A percentile compares a stretch with the other conserved stretches of the same genome.
Evolutionary conservation across 2,329 filamentous ascomycete genomes (phyloP).

Genomic region (Apiospora koreana): DNA sequence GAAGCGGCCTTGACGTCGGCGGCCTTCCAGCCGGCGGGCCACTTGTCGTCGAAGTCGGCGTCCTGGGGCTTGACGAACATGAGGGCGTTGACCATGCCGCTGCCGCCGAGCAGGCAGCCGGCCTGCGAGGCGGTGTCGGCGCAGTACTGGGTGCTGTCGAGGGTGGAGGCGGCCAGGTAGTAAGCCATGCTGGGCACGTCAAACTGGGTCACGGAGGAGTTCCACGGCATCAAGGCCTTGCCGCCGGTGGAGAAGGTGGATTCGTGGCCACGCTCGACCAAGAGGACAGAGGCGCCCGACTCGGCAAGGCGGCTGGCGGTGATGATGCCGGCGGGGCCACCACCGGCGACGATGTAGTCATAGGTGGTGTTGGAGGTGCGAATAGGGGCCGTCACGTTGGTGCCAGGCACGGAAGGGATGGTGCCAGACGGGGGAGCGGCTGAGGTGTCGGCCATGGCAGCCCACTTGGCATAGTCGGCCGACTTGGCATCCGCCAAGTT

Average conservation of each 20-base stretch:
- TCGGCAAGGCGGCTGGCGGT: constrained; percentile 38
- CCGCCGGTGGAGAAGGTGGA: constrained; percentile 35
- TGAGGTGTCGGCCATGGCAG: constrained; percentile 21
- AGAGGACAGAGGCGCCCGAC: constrained; percentile 36
- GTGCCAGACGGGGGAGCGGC: constrained; percentile 14
- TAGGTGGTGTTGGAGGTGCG: constrained; percentile 36
- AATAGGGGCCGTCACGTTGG: constrained; percentile 23
- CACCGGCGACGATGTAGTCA: constrained; percentile 41
- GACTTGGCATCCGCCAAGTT: constrained; percentile 35
- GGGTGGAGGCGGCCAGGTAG: constrained; percentile 22
- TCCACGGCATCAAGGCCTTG: constrained; percentile 31
- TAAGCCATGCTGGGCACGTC: constrained; percentile 31
- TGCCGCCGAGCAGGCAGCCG: constrained; percentile 40
- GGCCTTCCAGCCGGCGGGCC: constrained; percentile 32
- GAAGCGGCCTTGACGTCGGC: constrained; percentile 27
- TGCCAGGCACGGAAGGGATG: constrained; percentile 20
- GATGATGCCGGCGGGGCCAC: constrained; percentile 37
- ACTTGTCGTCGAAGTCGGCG: constrained; percentile 32
- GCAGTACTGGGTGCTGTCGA: constrained; percentile 32
- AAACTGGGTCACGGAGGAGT: constrained; percentile 32
- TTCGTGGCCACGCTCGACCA: constrained; percentile 39
- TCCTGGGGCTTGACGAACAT: constrained; percentile 35
- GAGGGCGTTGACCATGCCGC: constrained; percentile 35
- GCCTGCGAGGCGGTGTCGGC: constrained; percentile 36
- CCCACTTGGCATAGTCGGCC: constrained; percentile 30